Conservation (phyloP, 805 yeast species). For the Candida fluviatilis region DNA sequence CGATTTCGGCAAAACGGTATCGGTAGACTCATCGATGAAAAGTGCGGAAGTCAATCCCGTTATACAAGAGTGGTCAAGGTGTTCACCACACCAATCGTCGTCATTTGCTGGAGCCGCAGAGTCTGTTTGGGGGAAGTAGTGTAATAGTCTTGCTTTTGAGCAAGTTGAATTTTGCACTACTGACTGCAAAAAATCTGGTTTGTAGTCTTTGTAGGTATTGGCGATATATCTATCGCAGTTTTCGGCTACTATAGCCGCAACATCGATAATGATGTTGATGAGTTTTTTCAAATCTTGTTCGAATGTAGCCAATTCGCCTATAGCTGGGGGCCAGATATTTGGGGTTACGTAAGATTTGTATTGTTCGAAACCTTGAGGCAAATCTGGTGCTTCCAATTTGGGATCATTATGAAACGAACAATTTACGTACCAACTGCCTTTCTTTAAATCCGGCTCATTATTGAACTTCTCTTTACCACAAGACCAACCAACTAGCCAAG, state of each 20-base stretch:
- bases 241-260: slow-evolving; percentile 48
- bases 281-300: slow-evolving; percentile 33
- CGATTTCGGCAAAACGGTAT: slow-evolving; percentile 19
- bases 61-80: slow-evolving; percentile 55
- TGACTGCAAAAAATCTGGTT: slow-evolving; percentile 35
- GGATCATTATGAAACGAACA: slow-evolving; percentile 50
- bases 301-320: slow-evolving; percentile 25
- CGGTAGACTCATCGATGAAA: slow-evolving; percentile 38
- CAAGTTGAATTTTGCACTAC: slow-evolving; percentile 47
- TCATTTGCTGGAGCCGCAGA: slow-evolving; percentile 3
- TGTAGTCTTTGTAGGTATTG: slow-evolving; percentile 22
- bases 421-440: slow-evolving; percentile 57
- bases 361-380: slow-evolving; percentile 25
- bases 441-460: slow-evolving; percentile 44
- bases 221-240: slow-evolving; percentile 47
- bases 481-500: slow-evolving; percentile 60
- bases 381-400: slow-evolving; percentile 44
- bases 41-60: slow-evolving; percentile 57
- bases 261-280: slow-evolving; percentile 44
- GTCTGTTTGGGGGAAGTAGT: slow-evolving; percentile 41
- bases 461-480: slow-evolving; percentile 49
- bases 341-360: slow-evolving; percentile 43
- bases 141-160: slow-evolving; percentile 55
- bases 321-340: slow-evolving; percentile 48
- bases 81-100: slow-evolving; percentile 60